Conservation (phyloP, 2,329 filamentous ascomycete genomes). For the Cyphellophora europaea region DNA sequence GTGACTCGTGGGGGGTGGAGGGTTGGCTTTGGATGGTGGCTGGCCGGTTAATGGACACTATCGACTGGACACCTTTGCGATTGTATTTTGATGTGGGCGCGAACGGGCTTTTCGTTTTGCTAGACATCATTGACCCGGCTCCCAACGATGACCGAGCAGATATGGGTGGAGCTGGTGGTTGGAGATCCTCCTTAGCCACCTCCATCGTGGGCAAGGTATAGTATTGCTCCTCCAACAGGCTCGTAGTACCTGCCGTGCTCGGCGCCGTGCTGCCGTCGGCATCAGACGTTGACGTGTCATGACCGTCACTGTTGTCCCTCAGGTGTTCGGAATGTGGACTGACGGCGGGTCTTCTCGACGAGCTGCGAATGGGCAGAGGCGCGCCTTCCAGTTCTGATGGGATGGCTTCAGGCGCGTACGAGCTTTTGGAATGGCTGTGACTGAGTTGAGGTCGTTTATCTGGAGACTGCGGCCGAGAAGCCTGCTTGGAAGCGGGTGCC, state of each 20-base stretch:
- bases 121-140: constrained; percentile 13
- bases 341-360: background rate
- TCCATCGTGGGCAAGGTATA: constrained; percentile 4
- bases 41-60: constrained; percentile 6
- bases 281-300: constrained; percentile 1
- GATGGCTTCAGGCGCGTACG: constrained; percentile 13
- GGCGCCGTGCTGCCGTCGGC: constrained; percentile 2
- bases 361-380: constrained; percentile 9
- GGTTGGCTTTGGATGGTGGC: constrained; percentile 8
- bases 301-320: background rate
- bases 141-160: constrained; percentile 13
- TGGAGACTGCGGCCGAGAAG: constrained; percentile 4
- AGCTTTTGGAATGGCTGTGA: constrained; percentile 14
- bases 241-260: constrained; percentile 9
- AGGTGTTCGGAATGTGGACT: background rate
- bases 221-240: constrained; percentile 8
- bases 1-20: constrained; percentile 14
- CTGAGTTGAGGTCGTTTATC: constrained; percentile 9
- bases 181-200: constrained; percentile 4
- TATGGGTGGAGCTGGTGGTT: constrained; percentile 2
- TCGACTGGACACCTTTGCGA: constrained; percentile 12
- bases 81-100: constrained; percentile 19
- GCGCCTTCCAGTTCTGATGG: constrained; percentile 9
- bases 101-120: constrained; percentile 6
- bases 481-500: constrained; percentile 1